These are phyloP conservation scores for Thraustotheca clavata DNA, from an alignment of 352 stramenopile genomes.

Conservation along the genomic window DNA sequence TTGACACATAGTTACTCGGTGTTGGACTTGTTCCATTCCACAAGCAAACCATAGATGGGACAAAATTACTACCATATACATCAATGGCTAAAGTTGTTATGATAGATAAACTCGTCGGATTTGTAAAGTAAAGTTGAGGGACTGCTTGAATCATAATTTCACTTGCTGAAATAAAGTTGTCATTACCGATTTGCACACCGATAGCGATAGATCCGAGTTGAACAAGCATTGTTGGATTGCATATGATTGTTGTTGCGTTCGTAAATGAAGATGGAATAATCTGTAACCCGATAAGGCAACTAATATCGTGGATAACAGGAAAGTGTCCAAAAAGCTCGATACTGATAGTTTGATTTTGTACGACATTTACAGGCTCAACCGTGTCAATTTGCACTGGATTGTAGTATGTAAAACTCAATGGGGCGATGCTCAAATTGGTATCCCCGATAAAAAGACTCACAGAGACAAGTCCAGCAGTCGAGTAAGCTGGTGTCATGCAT, in stretches of 20 bases:
- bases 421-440: not conserved
- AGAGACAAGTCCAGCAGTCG: not conserved
- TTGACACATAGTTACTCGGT: not conserved
- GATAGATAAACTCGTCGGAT: too few species aligned
- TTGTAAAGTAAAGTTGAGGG: too few species aligned
- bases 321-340: not conserved
- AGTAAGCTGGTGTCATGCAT: conserved; percentile 29
- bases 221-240: too few species aligned
- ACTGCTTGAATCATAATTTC: too few species aligned
- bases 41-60: not conserved
- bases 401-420: conserved; percentile 21
- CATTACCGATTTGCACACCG: too few species aligned
- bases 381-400: not conserved
- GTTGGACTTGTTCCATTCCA: not conserved
- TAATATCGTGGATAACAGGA: not conserved
- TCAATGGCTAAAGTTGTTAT: too few species aligned
- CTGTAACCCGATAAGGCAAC: conserved; percentile 23
- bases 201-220: too few species aligned
- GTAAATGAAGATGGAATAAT: conserved; percentile 30
- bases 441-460: not conserved
- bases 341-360: not conserved
- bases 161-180: too few species aligned
- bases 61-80: not conserved
- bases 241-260: conserved; percentile 25
- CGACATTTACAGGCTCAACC: not conserved